Conservation (phyloP, 257 asterid genomes). For the Craterostigma plantagineum region DNA sequence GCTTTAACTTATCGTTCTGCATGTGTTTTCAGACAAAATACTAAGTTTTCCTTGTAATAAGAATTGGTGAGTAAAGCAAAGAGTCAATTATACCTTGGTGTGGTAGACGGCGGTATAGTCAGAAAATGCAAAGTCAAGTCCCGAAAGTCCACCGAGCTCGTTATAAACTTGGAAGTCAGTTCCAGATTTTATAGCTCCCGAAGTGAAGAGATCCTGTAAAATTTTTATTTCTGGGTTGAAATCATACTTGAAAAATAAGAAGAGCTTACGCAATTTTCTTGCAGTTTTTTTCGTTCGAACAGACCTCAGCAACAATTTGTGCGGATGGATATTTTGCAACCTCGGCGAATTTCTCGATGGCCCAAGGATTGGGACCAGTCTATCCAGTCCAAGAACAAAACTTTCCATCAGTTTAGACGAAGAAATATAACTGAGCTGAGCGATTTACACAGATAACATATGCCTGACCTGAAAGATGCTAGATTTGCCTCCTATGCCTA, state of each 20-base stretch:
- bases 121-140: constrained; percentile 83
- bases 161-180: constrained; percentile 95
- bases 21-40: constrained; percentile 4
- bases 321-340: constrained; percentile 86
- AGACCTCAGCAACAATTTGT: constrained; percentile 71
- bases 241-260: constrained; percentile 11
- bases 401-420: too few relatives aligned
- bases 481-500: constrained; percentile 94
- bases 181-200: constrained; percentile 78
- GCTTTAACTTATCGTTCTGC: constrained; percentile 80
- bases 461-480: constrained; percentile 68
- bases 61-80: too few relatives aligned
- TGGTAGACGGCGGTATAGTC: constrained; percentile 86
- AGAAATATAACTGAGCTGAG: too few relatives aligned
- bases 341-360: constrained; percentile 60
- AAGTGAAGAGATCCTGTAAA: constrained; percentile 71
- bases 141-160: constrained; percentile 86
- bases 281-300: constrained; percentile 9
- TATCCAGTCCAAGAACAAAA: constrained; percentile 11
- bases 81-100: constrained; percentile 47
- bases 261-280: neutral
- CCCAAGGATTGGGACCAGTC: constrained; percentile 99
- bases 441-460: too few relatives aligned
- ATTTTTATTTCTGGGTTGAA: constrained; percentile 7
- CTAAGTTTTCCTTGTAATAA: neutral